A percentile compares a stretch with the other conserved stretches of the same genome.
Conservation (phyloP, 352 stramenopile genomes). For the Pythium aphanidermatum region DNA sequence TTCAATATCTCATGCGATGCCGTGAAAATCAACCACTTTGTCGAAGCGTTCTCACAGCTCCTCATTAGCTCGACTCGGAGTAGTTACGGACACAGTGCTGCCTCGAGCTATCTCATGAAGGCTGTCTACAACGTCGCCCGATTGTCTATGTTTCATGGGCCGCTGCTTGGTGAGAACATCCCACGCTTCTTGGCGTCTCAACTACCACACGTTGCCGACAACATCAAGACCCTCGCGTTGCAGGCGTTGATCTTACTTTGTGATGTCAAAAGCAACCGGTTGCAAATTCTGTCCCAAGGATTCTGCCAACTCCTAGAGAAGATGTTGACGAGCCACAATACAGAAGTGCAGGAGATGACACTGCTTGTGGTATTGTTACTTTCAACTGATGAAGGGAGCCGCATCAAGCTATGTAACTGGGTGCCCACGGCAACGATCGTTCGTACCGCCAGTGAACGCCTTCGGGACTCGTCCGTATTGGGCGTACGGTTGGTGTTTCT, state of each 20-base stretch:
- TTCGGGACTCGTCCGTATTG: too few species aligned
- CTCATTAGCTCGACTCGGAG: slow-evolving; percentile 30
- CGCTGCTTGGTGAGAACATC: slow-evolving; percentile 58
- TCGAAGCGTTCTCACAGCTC: slow-evolving; percentile 55
- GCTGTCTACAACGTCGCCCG: slow-evolving; percentile 66
- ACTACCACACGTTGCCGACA: slow-evolving; percentile 28
- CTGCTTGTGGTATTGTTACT: slow-evolving; percentile 46
- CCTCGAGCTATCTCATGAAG: slow-evolving; percentile 51
- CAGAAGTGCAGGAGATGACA: slow-evolving; percentile 49
- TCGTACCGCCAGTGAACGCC: too few species aligned
- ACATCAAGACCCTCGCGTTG: slow-evolving; percentile 38
- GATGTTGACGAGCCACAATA: slow-evolving; percentile 30
- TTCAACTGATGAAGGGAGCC: slow-evolving; percentile 53
- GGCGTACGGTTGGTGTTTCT: slow-evolving; percentile 52
- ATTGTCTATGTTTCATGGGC: slow-evolving; percentile 42
- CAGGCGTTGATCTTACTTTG: slow-evolving; percentile 47
- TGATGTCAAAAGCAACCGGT: slow-evolving; percentile 38
- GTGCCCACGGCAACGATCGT: slow-evolving; percentile 41
- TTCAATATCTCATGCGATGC: slow-evolving; percentile 68
- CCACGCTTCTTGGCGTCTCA: slow-evolving; percentile 49
- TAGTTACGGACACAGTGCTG: slow-evolving; percentile 15
- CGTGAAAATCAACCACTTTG: slow-evolving; percentile 52
- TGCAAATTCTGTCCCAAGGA: slow-evolving; percentile 35
- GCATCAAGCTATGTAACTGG: slow-evolving; percentile 71
- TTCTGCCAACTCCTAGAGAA: slow-evolving; percentile 49